Conservation (phyloP, 192 early-diverging fungal genomes). For the Coemansia sp. region DNA sequence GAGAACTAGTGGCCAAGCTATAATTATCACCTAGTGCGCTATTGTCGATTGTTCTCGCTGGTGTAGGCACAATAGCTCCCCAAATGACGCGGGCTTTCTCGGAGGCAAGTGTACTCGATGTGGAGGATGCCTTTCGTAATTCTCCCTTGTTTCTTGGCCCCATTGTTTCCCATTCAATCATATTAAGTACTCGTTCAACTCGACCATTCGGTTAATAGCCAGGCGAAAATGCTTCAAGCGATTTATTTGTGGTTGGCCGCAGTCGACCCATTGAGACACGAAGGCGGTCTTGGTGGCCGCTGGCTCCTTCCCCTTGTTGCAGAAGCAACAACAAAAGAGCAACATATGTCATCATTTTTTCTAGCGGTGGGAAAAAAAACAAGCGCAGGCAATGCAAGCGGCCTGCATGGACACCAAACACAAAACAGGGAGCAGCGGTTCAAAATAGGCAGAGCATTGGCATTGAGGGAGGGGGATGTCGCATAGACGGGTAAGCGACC, state of each 20-base stretch:
- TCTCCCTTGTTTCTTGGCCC: neutral
- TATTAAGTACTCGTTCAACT: neutral
- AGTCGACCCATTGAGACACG: neutral
- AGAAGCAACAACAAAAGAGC: neutral
- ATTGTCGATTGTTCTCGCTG: slow-evolving; percentile 5
- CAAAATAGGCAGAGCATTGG: neutral
- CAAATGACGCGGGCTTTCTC: neutral
- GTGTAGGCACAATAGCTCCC: neutral
- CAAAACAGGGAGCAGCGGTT: neutral
- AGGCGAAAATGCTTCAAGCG: neutral
- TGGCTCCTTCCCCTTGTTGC: neutral
- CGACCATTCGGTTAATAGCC: slow-evolving; percentile 4
- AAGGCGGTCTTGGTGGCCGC: neutral
- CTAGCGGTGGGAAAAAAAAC: neutral
- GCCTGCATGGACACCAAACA: slow-evolving; percentile 1
- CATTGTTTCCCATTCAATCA: neutral
- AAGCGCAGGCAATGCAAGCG: slow-evolving; percentile 6
- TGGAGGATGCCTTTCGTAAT: neutral
- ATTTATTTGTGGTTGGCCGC: neutral
- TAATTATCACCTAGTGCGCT: slow-evolving; percentile 10
- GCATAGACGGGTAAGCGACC: neutral
- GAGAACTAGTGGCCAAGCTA: slow-evolving; percentile 29
- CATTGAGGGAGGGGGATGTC: neutral
- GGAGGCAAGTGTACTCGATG: neutral
- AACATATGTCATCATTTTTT: neutral